Base-by-base conservation (phyloP, 768 basidiomycete genomes). In the Amanita pallidorosea region DNA sequence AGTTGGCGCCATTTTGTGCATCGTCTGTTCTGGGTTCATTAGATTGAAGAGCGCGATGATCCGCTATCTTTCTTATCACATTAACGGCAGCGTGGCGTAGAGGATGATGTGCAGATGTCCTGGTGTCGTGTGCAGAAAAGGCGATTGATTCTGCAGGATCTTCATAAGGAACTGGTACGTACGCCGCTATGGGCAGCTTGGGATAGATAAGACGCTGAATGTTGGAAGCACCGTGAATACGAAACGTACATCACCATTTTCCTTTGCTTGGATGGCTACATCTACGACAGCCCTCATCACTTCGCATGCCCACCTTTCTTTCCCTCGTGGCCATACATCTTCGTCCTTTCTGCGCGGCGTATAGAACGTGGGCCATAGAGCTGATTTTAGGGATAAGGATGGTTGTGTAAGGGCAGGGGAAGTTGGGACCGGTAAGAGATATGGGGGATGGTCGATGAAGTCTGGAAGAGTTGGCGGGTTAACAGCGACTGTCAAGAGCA, bases 81-180 rank as follows among this genome's bases (percentile, higher is more conserved):
- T 91, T 91, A 55, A 94, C 75, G 2, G 80, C 75, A 8, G 93
- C 81, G 61, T 99, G 96, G 7, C 86, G 79, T 7, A 99, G 78
- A 2, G 93, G 88, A 61, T 97, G 92, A 0, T 57, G 53, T 0
- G 76, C 70, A 2, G 86, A 79, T 7, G 49, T 63, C 31, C 96
- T 80, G 2, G 83, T 86, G 63, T 99, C 96, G 56, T 71, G 63
- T 0, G 80, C 81, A 7, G 75, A 65, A 54, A 85, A 76, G 4
- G 76, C 55, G 15, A 60, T 57, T 38, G 36, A 56, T 43, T 33
- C 29, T 8, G 57, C 38, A 38, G 57, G 44, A 53, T 57, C 55
- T 49, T 67, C 67, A 56, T 73, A 74, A 2, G 84, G 74, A 31
- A 67, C 58, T 1, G 88, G 80, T 41, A 90, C 77, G 63, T 81